Base-by-base conservation (phyloP, 176 grass and related monocot species). In the Microstegium vimineum region DNA sequence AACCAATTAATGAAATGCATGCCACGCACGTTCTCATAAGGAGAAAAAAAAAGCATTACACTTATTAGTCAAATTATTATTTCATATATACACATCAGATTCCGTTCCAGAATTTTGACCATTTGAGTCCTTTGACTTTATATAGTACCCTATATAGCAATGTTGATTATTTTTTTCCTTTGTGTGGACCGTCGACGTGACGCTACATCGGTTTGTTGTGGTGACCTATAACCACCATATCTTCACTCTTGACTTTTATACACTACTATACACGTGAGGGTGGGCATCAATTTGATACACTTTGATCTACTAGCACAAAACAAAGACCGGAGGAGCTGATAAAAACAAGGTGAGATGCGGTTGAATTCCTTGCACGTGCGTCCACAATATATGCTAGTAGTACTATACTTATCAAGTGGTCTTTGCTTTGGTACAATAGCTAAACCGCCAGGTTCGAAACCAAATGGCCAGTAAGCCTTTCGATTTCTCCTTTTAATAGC, bases 311-410 rank as follows among this genome's bases (percentile, higher is more conserved):
- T 18, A 20, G 32, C 33, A 11, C 33, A 73, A 73, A 73, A 51
- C 71, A 73, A 32, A 20, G 71, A 34, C 4, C 20, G 3, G 25
- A 51, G 26, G 13, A 25, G 16, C 49, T 22, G 33, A 23, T 13
- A 79, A 15, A n/a, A 66, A 28, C 17, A 75, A 38, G 13, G 34
- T 40, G n/a, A n/a, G n/a, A n/a, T n/a, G n/a, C n/a, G n/a, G n/a
- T 78, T 64, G 37, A 78, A 78, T 45, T 64, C 22, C 10, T 16
- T 63, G 57, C 75, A 77, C 57, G 75, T 63, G 75, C 54, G 7
- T 27, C 25, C n/a, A 52, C 18, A 13, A 17, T 18, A 30, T 46
- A 9, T 9, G 52, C 22, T n/a, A 52, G 17, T 34, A 34, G 31
- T 23, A 57, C 6, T 40, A 7, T 28, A 28, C 22, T 60, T 61